Conservation (phyloP, 495 filamentous ascomycete genomes). For the Amorphotheca resinae region DNA sequence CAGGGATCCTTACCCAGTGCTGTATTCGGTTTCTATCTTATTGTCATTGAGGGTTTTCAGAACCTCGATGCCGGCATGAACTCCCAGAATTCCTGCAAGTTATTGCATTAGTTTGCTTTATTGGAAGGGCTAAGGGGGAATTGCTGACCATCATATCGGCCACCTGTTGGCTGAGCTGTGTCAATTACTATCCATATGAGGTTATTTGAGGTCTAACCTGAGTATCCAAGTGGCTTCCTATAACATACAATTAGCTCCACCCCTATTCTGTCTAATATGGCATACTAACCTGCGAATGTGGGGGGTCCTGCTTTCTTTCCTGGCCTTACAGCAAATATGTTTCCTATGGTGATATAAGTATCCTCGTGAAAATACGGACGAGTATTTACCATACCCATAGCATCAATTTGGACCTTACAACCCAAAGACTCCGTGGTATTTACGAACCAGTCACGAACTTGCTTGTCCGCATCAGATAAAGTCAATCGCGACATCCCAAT, state of each 20-base stretch:
- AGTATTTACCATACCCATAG: constrained; percentile 43
- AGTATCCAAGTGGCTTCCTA: constrained; percentile 64
- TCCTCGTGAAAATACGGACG: background rate
- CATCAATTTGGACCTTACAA: constrained; percentile 47
- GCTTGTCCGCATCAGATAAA: constrained; percentile 56
- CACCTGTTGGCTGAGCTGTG: constrained; percentile 50
- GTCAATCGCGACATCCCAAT: constrained; percentile 57
- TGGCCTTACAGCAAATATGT: constrained; percentile 61
- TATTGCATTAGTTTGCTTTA: too few species aligned
- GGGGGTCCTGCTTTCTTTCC: constrained; percentile 43
- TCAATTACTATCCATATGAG: background rate
- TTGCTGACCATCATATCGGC: constrained; percentile 44
- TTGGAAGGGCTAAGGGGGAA: too few species aligned
- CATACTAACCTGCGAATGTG: constrained; percentile 37
- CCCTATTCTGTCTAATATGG: background rate
- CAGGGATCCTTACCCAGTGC: constrained; percentile 22
- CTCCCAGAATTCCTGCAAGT: constrained; percentile 55
- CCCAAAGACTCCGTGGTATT: constrained; percentile 49
- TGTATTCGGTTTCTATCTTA: constrained; percentile 54
- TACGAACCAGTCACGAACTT: constrained; percentile 65
- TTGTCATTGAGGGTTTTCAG: constrained; percentile 56
- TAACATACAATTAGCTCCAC: background rate
- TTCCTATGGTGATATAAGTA: constrained; percentile 30
- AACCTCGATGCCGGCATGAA: constrained; percentile 60
- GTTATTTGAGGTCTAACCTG: constrained; percentile 4